These are phyloP conservation scores for Martiniozyma abietophila DNA, from an alignment of 805 yeast species.

Conservation along the genomic window DNA sequence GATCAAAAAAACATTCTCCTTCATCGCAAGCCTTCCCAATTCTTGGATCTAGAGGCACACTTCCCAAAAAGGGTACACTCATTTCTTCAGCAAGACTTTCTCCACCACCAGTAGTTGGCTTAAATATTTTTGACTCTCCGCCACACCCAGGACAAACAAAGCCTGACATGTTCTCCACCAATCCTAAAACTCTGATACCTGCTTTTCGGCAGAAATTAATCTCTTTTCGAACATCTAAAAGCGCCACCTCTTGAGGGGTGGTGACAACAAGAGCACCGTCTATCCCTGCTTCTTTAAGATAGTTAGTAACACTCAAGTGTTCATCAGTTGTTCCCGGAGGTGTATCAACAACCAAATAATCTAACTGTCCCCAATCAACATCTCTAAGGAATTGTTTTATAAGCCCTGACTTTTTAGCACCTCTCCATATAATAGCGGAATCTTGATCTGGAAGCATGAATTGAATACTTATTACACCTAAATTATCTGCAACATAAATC, in stretches of 20 bases:
- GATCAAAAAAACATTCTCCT: slow-evolving; percentile 78
- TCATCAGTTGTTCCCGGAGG: slow-evolving; percentile 99
- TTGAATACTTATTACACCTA: slow-evolving; percentile 92
- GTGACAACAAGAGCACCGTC: slow-evolving; percentile 95
- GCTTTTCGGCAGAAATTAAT: slow-evolving; percentile 93
- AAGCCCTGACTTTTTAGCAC: slow-evolving; percentile 87
- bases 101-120: slow-evolving; percentile 98
- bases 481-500: slow-evolving; percentile 87
- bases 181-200: slow-evolving; percentile 71
- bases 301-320: slow-evolving; percentile 82
- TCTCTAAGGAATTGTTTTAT: slow-evolving; percentile 91
- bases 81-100: slow-evolving; percentile 71
- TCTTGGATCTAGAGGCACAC: slow-evolving; percentile 93
- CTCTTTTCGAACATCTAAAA: slow-evolving; percentile 91
- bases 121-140: slow-evolving; percentile 82
- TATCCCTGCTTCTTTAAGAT: slow-evolving; percentile 79
- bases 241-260: slow-evolving; percentile 96
- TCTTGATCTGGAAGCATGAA: slow-evolving; percentile 91
- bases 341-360: slow-evolving; percentile 85
- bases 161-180: slow-evolving; percentile 97
- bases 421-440: slow-evolving; percentile 95
- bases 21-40: slow-evolving; percentile 82
- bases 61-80: slow-evolving; percentile 71
- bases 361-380: slow-evolving; percentile 89
- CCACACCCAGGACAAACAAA: slow-evolving; percentile 94